These are phyloP conservation scores for Melastoma candidum DNA, from an alignment of 441 rosid genomes.

Conservation along the genomic window DNA sequence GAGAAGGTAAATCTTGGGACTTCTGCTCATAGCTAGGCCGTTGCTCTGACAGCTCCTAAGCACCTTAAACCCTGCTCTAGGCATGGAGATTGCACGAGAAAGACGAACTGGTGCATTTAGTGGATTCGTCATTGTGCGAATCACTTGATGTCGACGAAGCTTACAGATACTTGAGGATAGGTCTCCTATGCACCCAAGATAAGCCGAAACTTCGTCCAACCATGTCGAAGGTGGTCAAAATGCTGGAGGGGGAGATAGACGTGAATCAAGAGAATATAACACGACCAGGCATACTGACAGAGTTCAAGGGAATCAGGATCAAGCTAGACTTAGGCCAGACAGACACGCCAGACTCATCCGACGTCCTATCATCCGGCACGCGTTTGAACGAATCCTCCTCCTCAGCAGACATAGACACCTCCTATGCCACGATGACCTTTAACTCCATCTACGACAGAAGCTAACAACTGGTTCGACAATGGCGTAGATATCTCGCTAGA, in stretches of 20 bases:
- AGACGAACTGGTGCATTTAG: conserved; percentile 25
- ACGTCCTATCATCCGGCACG: not conserved
- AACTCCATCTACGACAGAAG: conserved; percentile 9
- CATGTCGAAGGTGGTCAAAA: conserved; percentile 36
- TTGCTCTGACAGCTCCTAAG: not conserved
- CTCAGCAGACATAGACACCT: conserved; percentile 2
- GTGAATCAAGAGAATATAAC: conserved; percentile 24
- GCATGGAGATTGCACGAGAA: conserved; percentile 34
- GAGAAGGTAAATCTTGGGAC: conserved; percentile 35
- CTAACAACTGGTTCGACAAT: not conserved
- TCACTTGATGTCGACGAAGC: conserved; percentile 35
- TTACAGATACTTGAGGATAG: conserved; percentile 38
- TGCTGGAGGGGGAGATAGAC: conserved; percentile 38
- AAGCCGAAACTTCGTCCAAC: conserved; percentile 40
- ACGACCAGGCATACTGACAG: conserved; percentile 43
- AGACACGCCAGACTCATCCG: conserved; percentile 4
- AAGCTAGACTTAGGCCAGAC: conserved; percentile 4
- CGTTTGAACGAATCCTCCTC: not conserved
- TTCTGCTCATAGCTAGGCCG: not conserved
- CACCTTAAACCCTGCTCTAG: conserved; percentile 21
- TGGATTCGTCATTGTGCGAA: conserved; percentile 24
- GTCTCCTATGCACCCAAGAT: conserved; percentile 59
- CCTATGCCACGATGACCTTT: conserved; percentile 15
- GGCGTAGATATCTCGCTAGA: no score
- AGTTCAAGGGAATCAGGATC: conserved; percentile 23